Evolutionary conservation across 345 rosid genomes (phyloP).

Genomic region (Moricandia moricandioides): DNA sequence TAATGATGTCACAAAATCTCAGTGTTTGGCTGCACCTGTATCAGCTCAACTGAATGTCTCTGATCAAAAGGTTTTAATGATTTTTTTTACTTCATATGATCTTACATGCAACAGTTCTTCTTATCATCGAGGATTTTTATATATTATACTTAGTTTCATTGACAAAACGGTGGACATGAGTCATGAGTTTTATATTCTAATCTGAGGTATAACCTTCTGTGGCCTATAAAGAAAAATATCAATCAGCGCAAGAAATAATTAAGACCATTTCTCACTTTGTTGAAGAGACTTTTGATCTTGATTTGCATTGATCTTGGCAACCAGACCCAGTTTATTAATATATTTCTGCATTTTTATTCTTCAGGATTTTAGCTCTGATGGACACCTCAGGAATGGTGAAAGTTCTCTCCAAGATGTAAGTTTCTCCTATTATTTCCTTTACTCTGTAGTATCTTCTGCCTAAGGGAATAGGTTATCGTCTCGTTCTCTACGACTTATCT

Average conservation of each 20-base stretch:
- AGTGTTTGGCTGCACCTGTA: constrained; percentile 44
- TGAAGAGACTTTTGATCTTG: constrained; percentile 12
- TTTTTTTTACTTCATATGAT: constrained; percentile 11
- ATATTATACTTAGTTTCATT: background rate
- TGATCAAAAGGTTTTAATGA: constrained; percentile 52
- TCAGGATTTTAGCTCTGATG: constrained; percentile 64
- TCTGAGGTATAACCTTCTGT: background rate
- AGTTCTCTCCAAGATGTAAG: constrained; percentile 54
- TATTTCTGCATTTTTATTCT: constrained; percentile 17
- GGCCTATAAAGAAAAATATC: background rate
- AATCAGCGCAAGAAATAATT: background rate
- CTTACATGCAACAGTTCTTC: constrained; percentile 11
- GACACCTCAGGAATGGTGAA: constrained; percentile 50
- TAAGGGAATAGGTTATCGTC: constrained; percentile 11
- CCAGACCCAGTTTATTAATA: background rate
- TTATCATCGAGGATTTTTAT: background rate
- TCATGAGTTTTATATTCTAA: background rate
- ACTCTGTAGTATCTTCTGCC: constrained; percentile 3
- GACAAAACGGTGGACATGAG: background rate
- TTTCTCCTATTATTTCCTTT: constrained; percentile 1
- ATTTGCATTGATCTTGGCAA: constrained; percentile 17
- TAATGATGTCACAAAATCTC: constrained; percentile 54
- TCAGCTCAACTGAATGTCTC: constrained; percentile 60
- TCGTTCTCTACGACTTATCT: background rate
- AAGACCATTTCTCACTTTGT: background rate